Percentiles rank a stretch among this genome's conserved stretches.
Conservation (phyloP, 1,284 basidiomycete genomes). For the Microbotryum scabiosae region DNA sequence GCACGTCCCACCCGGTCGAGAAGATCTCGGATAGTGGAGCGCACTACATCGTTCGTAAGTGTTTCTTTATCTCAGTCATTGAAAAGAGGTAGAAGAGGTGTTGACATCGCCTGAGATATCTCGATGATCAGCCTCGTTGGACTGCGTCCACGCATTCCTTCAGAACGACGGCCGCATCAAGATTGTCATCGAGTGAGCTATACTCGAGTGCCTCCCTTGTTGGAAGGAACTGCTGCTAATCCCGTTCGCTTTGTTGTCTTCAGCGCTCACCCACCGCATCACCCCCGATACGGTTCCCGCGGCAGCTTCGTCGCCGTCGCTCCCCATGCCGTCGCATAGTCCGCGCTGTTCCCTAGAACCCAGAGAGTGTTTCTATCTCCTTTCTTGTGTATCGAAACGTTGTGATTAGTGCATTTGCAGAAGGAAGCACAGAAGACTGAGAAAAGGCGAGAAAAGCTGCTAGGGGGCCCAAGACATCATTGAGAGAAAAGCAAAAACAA, state of each 20-base stretch:
- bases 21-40: slow-evolving; percentile 59
- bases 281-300: slow-evolving; percentile 28
- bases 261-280: slow-evolving; percentile 25
- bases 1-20: slow-evolving; percentile 48
- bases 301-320: slow-evolving; percentile 28
- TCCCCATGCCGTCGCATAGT: slow-evolving; percentile 6
- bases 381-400: no score
- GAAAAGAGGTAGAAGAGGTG: neutral
- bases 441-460: no score
- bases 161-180: slow-evolving; percentile 29
- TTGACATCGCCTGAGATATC: slow-evolving; percentile 8
- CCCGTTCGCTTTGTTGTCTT: neutral
- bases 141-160: slow-evolving; percentile 31
- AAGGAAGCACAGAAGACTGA: no score
- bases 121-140: slow-evolving; percentile 28
- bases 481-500: no score
- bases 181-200: slow-evolving; percentile 14
- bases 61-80: neutral
- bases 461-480: no score
- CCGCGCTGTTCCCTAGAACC: no score
- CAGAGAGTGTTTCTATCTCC: no score
- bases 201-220: neutral
- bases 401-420: no score
- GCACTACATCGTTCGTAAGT: slow-evolving; percentile 46
- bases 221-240: neutral